Percentiles rank a stretch among this genome's conserved stretches.
These are phyloP conservation scores for Phoenix dactylifera DNA, from an alignment of 176 grass and related monocot genomes.

Conservation along the genomic window DNA sequence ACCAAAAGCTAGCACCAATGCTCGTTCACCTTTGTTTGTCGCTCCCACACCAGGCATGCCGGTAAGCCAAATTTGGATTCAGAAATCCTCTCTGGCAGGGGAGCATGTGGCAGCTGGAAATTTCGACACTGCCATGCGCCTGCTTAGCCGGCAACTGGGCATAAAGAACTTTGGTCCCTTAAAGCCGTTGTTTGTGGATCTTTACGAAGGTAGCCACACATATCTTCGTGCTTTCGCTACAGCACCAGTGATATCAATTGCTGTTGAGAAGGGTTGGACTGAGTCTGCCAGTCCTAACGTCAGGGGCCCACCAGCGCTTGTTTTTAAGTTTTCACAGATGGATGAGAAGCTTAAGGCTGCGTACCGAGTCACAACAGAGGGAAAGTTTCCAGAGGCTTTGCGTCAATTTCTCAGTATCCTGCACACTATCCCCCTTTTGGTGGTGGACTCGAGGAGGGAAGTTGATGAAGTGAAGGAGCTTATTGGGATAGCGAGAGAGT, in stretches of 20 bases:
- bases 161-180: constrained; percentile 86
- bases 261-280: constrained; percentile 94
- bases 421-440: constrained; percentile 64
- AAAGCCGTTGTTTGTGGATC: constrained; percentile 70
- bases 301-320: constrained; percentile 69
- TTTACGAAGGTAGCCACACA: constrained; percentile 65
- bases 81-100: constrained; percentile 94
- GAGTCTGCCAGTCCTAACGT: constrained; percentile 86
- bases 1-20: constrained; percentile 34
- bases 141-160: constrained; percentile 84
- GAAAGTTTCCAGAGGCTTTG: constrained; percentile 77
- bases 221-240: constrained; percentile 57
- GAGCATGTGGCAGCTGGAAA: constrained; percentile 90
- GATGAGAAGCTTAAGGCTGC: constrained; percentile 88
- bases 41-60: constrained; percentile 80
- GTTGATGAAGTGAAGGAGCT: constrained; percentile 97
- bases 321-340: constrained; percentile 81
- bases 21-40: constrained; percentile 49
- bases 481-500: constrained; percentile 82
- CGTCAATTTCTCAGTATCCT: constrained; percentile 81
- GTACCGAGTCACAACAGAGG: constrained; percentile 78
- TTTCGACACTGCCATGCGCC: constrained; percentile 83
- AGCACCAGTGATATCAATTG: constrained; percentile 51
- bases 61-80: constrained; percentile 89
- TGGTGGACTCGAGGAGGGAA: constrained; percentile 83